These are phyloP conservation scores for Dacryopinax primogenitus DNA, from an alignment of 768 basidiomycete species.

Conservation along the genomic window DNA sequence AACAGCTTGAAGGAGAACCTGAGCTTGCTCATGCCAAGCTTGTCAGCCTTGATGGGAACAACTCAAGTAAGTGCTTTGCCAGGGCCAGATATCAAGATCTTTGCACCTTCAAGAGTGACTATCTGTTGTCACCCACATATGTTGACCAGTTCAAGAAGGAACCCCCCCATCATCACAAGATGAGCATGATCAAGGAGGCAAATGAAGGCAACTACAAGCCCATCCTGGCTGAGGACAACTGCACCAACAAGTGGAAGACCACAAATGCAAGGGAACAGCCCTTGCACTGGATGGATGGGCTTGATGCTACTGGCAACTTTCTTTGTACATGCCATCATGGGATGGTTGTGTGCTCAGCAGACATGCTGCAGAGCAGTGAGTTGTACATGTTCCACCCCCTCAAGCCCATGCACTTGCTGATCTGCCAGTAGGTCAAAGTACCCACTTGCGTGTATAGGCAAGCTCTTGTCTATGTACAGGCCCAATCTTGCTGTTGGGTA, in stretches of 20 bases:
- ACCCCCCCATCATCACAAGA: neutral
- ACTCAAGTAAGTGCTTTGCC: no score
- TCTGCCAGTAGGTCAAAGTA: neutral
- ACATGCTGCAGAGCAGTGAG: constrained; percentile 10
- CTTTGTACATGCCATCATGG: neutral
- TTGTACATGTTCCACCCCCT: neutral
- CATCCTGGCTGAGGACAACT: neutral
- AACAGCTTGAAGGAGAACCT: constrained; percentile 26
- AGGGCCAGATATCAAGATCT: constrained; percentile 18
- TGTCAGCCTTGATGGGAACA: constrained; percentile 25
- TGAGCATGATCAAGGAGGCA: neutral
- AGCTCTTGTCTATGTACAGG: neutral
- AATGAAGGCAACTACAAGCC: neutral
- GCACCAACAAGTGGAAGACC: neutral
- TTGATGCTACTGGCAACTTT: neutral
- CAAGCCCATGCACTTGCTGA: neutral
- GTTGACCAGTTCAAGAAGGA: neutral
- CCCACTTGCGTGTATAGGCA: neutral
- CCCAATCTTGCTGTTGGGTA: neutral
- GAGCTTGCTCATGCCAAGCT: constrained; percentile 22
- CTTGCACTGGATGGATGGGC: neutral
- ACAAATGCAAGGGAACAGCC: neutral
- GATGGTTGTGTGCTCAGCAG: neutral
- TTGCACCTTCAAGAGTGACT: neutral
- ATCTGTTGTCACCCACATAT: neutral